Evolutionary conservation across 164 flowering plant genomes (phyloP).

Genomic region (Houttuynia cordata): DNA sequence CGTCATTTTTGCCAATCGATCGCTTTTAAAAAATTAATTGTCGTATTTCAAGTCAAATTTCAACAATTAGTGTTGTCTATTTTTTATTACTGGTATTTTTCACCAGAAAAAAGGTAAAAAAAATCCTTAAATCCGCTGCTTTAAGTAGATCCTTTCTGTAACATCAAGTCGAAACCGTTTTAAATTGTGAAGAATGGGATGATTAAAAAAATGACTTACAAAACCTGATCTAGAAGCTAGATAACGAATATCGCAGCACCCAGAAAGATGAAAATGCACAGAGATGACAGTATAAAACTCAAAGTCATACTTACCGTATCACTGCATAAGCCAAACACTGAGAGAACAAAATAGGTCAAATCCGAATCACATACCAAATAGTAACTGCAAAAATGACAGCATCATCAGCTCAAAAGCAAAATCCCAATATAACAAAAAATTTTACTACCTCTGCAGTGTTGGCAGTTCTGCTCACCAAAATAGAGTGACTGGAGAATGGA

Average conservation of each 20-base stretch:
- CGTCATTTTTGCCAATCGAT: too few species aligned
- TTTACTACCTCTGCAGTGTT: neutral
- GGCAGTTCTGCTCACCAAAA: neutral
- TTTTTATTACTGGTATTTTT: too few species aligned
- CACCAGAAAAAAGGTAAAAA: too few species aligned
- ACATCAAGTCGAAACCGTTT: too few species aligned
- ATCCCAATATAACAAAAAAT: neutral
- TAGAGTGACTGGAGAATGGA: neutral
- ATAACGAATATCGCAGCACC: neutral
- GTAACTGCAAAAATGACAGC: slow-evolving; percentile 34
- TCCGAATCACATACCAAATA: slow-evolving; percentile 66
- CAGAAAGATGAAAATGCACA: neutral
- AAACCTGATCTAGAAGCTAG: neutral
- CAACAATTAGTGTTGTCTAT: too few species aligned
- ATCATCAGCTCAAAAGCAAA: neutral
- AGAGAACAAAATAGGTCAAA: slow-evolving; percentile 45
- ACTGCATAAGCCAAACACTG: slow-evolving; percentile 51
- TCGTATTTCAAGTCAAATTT: too few species aligned
- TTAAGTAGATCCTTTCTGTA: too few species aligned
- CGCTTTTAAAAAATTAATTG: too few species aligned
- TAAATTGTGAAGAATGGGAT: too few species aligned
- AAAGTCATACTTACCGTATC: slow-evolving; percentile 41
- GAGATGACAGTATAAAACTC: neutral
- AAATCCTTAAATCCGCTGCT: too few species aligned
- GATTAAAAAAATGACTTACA: neutral